Conservation (phyloP, 2,329 filamentous ascomycete genomes). For the Alternaria hordeiaustralica region DNA sequence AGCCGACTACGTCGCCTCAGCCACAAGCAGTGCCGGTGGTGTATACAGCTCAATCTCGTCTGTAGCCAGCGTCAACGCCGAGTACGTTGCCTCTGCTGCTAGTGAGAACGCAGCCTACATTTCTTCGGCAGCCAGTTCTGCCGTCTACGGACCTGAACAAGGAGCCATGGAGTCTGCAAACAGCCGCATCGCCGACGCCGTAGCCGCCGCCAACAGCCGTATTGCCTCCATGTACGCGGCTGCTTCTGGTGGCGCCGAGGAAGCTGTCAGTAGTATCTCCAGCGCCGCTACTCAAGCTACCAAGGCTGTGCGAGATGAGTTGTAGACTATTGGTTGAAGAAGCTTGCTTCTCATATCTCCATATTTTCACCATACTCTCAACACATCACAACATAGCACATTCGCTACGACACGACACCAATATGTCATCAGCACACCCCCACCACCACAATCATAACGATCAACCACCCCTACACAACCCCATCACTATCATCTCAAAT, state of each 20-base stretch:
- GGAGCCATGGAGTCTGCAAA: slow-evolving; percentile 55
- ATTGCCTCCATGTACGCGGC: slow-evolving; percentile 50
- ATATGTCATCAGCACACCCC: not conserved
- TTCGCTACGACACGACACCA: slow-evolving; percentile 6
- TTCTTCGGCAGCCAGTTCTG: slow-evolving; percentile 50
- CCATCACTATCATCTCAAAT: not conserved
- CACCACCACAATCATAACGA: not conserved
- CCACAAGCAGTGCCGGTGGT: slow-evolving; percentile 52
- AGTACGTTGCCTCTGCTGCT: slow-evolving; percentile 54
- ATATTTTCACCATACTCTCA: not conserved
- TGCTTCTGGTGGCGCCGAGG: slow-evolving; percentile 51
- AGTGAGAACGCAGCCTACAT: slow-evolving; percentile 49
- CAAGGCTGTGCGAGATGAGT: slow-evolving; percentile 59
- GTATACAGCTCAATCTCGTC: slow-evolving; percentile 25
- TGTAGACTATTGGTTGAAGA: slow-evolving; percentile 41
- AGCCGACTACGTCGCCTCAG: slow-evolving; percentile 52
- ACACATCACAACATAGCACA: slow-evolving; percentile 3
- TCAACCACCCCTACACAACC: not conserved
- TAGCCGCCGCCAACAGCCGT: slow-evolving; percentile 54
- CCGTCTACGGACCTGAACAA: slow-evolving; percentile 57
- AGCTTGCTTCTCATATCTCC: not conserved
- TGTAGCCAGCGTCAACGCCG: slow-evolving; percentile 25
- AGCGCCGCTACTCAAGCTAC: slow-evolving; percentile 49
- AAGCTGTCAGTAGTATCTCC: slow-evolving; percentile 55
- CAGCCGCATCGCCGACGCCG: slow-evolving; percentile 49